Evolutionary conservation across 176 grass and related monocot species (phyloP), one percentile per base, ranked within the genome.

Genomic region (Canna indica): DNA sequence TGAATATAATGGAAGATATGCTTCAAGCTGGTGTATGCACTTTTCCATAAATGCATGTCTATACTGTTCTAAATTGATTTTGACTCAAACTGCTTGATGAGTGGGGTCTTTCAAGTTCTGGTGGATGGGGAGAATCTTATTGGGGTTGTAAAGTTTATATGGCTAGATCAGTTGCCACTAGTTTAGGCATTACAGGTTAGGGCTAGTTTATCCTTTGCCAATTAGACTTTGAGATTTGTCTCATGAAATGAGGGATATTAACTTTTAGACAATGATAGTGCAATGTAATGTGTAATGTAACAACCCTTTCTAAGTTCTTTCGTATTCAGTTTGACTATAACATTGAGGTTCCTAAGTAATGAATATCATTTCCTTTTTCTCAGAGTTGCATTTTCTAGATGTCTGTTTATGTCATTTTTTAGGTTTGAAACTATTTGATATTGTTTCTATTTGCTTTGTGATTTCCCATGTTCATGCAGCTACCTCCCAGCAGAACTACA

Each of bases 1-100:
- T 89, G 69, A 96, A 91, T 85, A 96, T 96, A 76, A 86, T 91
- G 88, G 92, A 96, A 74, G 92, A 96, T 80, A 96, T 91, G 92
- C 92, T 91, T 81, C 86, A 81, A 81, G 81, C 83, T 75, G 76
- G 81, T 91, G 92, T 96, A 68, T 80, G 92, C 88, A 81, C 30
- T 30, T 59, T 64, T 17, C 71, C 68, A 73, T 27, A 27, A 59
- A 42, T 57, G 3, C 24, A 14, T 60, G 11, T 26, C 4, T 27
- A 60, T 30, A 60, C 28, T 60, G 25, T 30, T 30, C 1, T 60
- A 30, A 54, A 18, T 18, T 60, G 58, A 60, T 60, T 26, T 30
- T 30, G n/a, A n/a, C n/a, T n/a, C n/a, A n/a, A 30, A 60, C 3
- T 72, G 18, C 3, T 33, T 62, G 14, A 32, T 18, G 28, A 33